Conservation (phyloP, 345 rosid species). For the Eucalyptus urophylla region DNA sequence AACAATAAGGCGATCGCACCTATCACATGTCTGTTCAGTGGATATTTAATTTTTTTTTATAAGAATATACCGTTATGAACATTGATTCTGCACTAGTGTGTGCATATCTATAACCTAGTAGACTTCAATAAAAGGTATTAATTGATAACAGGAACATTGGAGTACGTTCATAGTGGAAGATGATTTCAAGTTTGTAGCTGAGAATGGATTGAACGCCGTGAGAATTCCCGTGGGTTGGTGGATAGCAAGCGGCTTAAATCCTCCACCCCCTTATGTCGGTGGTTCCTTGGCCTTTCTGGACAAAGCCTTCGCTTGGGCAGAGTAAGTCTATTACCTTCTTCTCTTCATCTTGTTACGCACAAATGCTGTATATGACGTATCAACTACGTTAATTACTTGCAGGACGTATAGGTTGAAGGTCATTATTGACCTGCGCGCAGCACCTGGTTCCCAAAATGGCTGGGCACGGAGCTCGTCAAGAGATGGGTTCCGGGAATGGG, state of each 20-base stretch:
- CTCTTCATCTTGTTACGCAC: neutral
- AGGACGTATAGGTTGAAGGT: conserved; percentile 35
- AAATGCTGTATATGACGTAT: neutral
- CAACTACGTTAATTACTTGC: neutral
- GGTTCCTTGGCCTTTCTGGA: conserved; percentile 44
- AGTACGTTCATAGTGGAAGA: conserved; percentile 38
- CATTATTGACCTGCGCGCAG: conserved; percentile 46
- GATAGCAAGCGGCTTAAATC: conserved; percentile 48
- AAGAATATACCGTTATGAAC: too few species aligned
- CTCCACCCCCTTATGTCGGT: conserved; percentile 41
- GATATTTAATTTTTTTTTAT: too few species aligned
- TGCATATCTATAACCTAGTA: too few species aligned
- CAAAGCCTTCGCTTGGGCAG: conserved; percentile 51
- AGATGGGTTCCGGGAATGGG: conserved; percentile 52
- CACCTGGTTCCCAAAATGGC: conserved; percentile 57
- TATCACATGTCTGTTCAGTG: too few species aligned
- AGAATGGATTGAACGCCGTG: conserved; percentile 33
- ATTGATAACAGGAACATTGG: conserved; percentile 41
- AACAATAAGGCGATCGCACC: too few species aligned
- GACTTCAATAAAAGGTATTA: neutral
- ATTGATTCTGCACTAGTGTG: too few species aligned
- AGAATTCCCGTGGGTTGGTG: conserved; percentile 68
- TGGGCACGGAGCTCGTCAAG: conserved; percentile 40
- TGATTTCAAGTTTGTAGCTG: conserved; percentile 42
- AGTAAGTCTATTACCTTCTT: conserved; percentile 1